Conservation (phyloP, 2,329 filamentous ascomycete genomes). For the Bisporella sp. region DNA sequence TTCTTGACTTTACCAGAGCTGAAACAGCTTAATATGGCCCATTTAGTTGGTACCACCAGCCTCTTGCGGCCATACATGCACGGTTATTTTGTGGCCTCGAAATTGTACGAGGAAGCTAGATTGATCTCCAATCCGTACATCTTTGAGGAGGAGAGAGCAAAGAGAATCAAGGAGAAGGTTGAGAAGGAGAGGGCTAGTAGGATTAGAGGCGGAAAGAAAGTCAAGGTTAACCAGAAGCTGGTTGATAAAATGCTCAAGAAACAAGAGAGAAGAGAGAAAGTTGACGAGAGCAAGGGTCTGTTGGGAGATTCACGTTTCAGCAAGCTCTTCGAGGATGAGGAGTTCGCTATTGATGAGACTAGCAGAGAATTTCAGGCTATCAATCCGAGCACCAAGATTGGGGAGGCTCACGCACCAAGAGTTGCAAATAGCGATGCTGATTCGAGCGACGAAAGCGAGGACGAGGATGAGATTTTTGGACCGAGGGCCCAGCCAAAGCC, state of each 20-base stretch:
- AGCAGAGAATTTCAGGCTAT: slow-evolving; percentile 80
- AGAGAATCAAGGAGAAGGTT: slow-evolving; percentile 89
- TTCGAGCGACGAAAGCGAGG: slow-evolving; percentile 37
- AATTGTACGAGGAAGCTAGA: slow-evolving; percentile 89
- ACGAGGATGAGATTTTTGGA: slow-evolving; percentile 36
- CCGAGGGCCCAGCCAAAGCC: slow-evolving; percentile 25
- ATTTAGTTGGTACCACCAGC: slow-evolving; percentile 85
- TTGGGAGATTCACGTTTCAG: slow-evolving; percentile 83
- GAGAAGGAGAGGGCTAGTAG: slow-evolving; percentile 94
- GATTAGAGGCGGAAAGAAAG: slow-evolving; percentile 91
- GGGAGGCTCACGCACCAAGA: slow-evolving; percentile 30
- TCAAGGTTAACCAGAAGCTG: slow-evolving; percentile 87
- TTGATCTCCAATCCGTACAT: slow-evolving; percentile 91
- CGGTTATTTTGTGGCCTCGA: slow-evolving; percentile 93
- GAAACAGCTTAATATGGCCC: slow-evolving; percentile 75
- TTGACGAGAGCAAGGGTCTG: slow-evolving; percentile 56
- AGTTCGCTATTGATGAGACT: slow-evolving; percentile 85
- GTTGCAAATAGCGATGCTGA: slow-evolving; percentile 28
- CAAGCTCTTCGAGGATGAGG: slow-evolving; percentile 84
- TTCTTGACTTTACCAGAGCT: slow-evolving; percentile 89
- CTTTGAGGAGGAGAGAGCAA: slow-evolving; percentile 86
- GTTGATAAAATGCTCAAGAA: slow-evolving; percentile 68
- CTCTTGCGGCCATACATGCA: slow-evolving; percentile 96
- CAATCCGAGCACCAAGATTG: slow-evolving; percentile 71
- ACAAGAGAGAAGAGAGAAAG: slow-evolving; percentile 51